Base-by-base conservation (phyloP, 31 red algal genomes). In the Endocladia muricata region DNA sequence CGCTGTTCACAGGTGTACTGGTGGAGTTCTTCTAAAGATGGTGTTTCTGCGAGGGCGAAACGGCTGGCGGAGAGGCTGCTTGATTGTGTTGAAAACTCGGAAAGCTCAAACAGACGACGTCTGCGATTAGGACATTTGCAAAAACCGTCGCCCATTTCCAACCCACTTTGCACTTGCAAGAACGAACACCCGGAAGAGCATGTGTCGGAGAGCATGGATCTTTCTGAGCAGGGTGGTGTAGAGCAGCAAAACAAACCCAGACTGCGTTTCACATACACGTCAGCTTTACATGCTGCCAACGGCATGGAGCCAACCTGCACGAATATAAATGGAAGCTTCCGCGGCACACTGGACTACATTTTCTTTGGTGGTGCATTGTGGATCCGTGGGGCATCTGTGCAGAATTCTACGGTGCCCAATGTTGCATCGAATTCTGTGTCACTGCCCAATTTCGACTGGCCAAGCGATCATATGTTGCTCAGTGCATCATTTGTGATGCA, bases 281-380 rank as follows among this genome's bases (percentile, higher is more conserved):
- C 79, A 32, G 79, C 79, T 4, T 73, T 73, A 33, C 6, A 32
- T 1, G 25, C 43, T 33, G 41, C 37, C 30, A 48, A 83, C 68
- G 49, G 64, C 21, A 36, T 49, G 35, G 79, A 83, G 66, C 79
- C 79, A 19, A 26, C 9, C 17, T 71, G 38, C 34, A 83, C 79
- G 5, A 83, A 83, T 56, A 48, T 83, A 0, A 83, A 83, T 40
- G 79, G 79, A 60, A 44, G 51, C 2, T 83, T 73, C 54, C 79
- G 65, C 15, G 79, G 79, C 3, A 83, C 79, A 28, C 48, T 83
- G 41, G 79, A 83, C 52, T 83, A 83, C 49, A 83, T 83, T 62
- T 83, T 83, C 32, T 36, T 83, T 41, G 79, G 35, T 3, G 79
- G 79, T 73, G 66, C 43, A 38, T 55, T 43, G n/a, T 23, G 13